Evolutionary conservation across 495 filamentous ascomycete species (phyloP), one percentile per base, ranked within the genome.

Genomic region (Cercophora samala): DNA sequence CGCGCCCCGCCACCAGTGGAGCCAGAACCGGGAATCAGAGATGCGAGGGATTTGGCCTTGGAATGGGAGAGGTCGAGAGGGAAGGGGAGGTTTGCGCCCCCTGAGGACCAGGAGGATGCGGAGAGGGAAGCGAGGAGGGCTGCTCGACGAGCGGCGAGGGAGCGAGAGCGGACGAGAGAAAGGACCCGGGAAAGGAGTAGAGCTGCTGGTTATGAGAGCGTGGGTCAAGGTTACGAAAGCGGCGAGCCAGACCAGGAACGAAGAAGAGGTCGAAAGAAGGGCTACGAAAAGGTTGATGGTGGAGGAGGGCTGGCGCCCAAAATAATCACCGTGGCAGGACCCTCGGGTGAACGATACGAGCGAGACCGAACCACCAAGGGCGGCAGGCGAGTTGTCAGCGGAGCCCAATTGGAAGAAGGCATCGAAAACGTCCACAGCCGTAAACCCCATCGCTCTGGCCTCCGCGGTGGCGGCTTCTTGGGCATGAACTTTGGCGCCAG

Each of bases 321-420:
- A 17, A 15, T 26, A 5, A 26, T 32, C 18, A 62, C n/a, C 25
- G 18, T 62, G 17, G 58, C 23, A 2, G 23, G 22, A 18, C 58
- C 58, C 8, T 26, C 58, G 1, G 25, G 37, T 1, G 26, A 58
- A 29, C 19, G 74, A 58, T 64, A 75, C 54, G 22, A 59, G 42
- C 53, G 69, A 68, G 9, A 66, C 54, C 70, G 66, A 42, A 70
- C 68, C 42, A 70, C 68, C 26, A 77, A 65, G 56, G 79, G 81
- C 64, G 81, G 82, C 62, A 83, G 82, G 59, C 79, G 86, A 66
- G 80, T 90, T 22, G 87, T 90, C 5, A 92, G 89, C 60, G 90
- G 90, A 18, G 84, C 88, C 0, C 77, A 88, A 63, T 69, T 90
- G 66, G 90, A 93, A 71, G 89, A 92, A 75, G 90, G 89, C 1